phyloP scores from a whole-genome alignment of 2,329 filamentous ascomycete genomes.

The Phoma sp. region DNA sequence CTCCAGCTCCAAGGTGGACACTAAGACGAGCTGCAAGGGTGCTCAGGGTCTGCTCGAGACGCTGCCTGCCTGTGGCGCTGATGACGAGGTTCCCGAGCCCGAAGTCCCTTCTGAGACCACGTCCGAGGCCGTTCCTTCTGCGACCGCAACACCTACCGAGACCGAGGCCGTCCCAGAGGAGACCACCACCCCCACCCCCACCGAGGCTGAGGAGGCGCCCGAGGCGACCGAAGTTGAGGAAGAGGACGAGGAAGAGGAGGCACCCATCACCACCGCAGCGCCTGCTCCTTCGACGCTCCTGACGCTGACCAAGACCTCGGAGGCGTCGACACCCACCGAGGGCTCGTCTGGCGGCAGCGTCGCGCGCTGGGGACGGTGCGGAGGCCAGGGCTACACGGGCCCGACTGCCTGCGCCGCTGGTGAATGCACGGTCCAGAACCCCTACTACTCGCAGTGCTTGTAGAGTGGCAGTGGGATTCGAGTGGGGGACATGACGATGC shows the following conservation, averaged over 20 bases:
- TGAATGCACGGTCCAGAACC: conserved; percentile 46
- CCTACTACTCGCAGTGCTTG: conserved; percentile 53
- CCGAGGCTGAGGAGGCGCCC: neutral
- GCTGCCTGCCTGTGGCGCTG: conserved; percentile 25
- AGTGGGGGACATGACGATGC: neutral
- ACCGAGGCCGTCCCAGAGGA: neutral
- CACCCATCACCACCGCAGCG: neutral
- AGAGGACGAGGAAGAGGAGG: neutral
- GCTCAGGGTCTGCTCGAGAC: conserved; percentile 24
- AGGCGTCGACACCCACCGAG: conserved; percentile 6
- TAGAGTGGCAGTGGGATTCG: neutral
- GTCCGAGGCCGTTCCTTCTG: neutral
- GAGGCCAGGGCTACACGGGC: conserved; percentile 49
- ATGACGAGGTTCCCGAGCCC: neutral
- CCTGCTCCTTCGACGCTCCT: conserved; percentile 7
- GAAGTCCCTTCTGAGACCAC: neutral
- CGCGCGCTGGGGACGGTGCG: conserved; percentile 46
- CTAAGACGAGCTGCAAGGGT: conserved; percentile 21
- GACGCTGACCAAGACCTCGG: conserved; percentile 4
- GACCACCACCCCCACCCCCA: neutral
- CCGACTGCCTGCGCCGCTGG: conserved; percentile 47
- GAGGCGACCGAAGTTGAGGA: conserved; percentile 1
- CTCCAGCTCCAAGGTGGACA: conserved; percentile 21
- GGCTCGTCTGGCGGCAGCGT: conserved; percentile 12
- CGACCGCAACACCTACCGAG: neutral